These are phyloP conservation scores for Trichosporon coremiiforme DNA, from an alignment of 1,284 basidiomycete species.

Conservation along the genomic window DNA sequence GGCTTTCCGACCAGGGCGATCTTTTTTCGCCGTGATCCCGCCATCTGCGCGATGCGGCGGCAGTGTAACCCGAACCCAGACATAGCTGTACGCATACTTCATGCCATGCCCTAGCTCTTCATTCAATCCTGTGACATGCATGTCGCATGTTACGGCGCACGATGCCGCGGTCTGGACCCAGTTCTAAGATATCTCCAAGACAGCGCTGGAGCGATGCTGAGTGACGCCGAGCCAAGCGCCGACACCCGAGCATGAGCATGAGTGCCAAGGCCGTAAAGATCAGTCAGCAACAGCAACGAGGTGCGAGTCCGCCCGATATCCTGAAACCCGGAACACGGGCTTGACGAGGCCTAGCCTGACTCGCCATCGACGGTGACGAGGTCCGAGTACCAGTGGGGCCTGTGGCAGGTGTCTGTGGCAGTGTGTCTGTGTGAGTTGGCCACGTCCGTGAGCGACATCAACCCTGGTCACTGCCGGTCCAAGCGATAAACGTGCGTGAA, in stretches of 20 bases:
- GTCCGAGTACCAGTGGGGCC: no score
- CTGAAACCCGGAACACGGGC: background rate
- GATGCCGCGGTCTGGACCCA: background rate
- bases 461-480: background rate
- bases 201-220: background rate
- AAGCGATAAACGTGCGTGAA: background rate
- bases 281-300: background rate
- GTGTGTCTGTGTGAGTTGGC: background rate
- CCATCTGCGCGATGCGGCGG: background rate
- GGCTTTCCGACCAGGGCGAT: background rate
- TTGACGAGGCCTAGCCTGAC: background rate
- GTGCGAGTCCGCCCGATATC: background rate
- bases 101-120: background rate
- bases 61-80: background rate
- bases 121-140: background rate
- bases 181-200: no score
- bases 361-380: background rate
- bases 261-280: background rate
- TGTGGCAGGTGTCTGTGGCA: background rate
- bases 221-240: background rate
- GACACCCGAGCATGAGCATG: background rate
- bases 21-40: background rate
- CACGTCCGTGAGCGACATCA: background rate
- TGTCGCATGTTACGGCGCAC: background rate
- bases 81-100: conserved; percentile 1